phyloP scores from a whole-genome alignment of 2,329 filamentous ascomycete genomes.

The Colletotrichum gigasporum region DNA sequence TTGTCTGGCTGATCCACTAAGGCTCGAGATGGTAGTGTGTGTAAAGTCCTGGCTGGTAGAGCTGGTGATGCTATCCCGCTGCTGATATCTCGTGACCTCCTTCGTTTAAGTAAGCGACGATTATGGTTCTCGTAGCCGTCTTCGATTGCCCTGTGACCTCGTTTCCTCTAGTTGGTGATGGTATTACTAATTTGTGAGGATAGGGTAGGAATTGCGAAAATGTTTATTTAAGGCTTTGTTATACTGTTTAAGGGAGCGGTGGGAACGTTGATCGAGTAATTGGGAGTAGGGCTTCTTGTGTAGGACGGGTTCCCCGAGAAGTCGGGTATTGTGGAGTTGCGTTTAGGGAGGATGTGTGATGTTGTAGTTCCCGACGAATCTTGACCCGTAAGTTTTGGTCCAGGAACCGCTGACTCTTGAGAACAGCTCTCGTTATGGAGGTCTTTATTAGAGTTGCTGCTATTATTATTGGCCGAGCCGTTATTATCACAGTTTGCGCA shows the following conservation, averaged over 20 bases:
- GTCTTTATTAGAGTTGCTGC: background rate
- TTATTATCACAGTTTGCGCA: background rate
- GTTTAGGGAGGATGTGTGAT: background rate
- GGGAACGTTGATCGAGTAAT: background rate
- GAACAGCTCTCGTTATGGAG: background rate
- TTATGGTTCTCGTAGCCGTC: background rate
- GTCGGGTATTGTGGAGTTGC: background rate
- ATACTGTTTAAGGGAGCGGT: background rate
- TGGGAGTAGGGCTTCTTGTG: background rate
- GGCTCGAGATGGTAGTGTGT: background rate
- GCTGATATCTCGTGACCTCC: background rate
- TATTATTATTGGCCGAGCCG: background rate
- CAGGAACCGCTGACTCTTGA: background rate
- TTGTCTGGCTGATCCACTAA: background rate
- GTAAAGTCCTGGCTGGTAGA: background rate
- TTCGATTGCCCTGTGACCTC: background rate
- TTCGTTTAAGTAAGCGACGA: background rate
- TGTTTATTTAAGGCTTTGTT: background rate
- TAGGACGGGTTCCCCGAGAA: background rate
- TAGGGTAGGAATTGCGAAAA: background rate
- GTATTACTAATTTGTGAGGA: background rate
- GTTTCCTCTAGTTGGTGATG: background rate
- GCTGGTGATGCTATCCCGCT: background rate
- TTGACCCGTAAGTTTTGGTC: background rate
- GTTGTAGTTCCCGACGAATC: background rate